phyloP scores from a whole-genome alignment of 169 alveolate species.

The Cryptosporidium viatorum region DNA sequence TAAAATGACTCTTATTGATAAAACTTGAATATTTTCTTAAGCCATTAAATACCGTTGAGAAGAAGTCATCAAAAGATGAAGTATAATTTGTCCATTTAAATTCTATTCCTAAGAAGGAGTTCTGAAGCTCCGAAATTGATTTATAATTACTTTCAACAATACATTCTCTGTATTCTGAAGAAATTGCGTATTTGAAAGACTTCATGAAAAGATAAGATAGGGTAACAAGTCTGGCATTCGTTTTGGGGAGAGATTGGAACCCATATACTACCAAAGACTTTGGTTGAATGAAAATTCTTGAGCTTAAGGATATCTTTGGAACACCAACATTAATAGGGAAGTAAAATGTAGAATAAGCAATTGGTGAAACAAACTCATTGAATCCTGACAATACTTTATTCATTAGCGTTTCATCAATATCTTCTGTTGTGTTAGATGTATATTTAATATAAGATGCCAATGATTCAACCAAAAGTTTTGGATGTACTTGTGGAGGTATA shows the following conservation, averaged over 20 bases:
- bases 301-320: conserved; percentile 3
- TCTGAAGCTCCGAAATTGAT: conserved; percentile 28
- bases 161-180: conserved; percentile 6
- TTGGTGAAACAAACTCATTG: conserved; percentile 41
- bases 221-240: conserved; percentile 27
- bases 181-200: conserved; percentile 8
- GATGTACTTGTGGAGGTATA: conserved; percentile 34
- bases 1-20: background rate
- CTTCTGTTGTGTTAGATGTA: conserved; percentile 40
- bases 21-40: background rate
- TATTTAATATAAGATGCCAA: conserved; percentile 48
- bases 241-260: conserved; percentile 27
- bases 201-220: conserved; percentile 47
- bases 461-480: conserved; percentile 21
- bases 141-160: conserved; percentile 4
- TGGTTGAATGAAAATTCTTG: conserved; percentile 31
- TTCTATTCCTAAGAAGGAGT: conserved; percentile 5
- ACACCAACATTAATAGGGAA: conserved; percentile 29
- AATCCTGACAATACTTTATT: conserved; percentile 33
- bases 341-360: conserved; percentile 46
- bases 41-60: background rate
- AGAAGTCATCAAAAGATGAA: conserved; percentile 9
- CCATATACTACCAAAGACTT: conserved; percentile 35
- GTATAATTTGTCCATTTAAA: conserved; percentile 12
- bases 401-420: conserved; percentile 20